Evolutionary conservation across 2,329 filamentous ascomycete species (phyloP).

Genomic region (Stagonosporopsis chrysanthemi): DNA sequence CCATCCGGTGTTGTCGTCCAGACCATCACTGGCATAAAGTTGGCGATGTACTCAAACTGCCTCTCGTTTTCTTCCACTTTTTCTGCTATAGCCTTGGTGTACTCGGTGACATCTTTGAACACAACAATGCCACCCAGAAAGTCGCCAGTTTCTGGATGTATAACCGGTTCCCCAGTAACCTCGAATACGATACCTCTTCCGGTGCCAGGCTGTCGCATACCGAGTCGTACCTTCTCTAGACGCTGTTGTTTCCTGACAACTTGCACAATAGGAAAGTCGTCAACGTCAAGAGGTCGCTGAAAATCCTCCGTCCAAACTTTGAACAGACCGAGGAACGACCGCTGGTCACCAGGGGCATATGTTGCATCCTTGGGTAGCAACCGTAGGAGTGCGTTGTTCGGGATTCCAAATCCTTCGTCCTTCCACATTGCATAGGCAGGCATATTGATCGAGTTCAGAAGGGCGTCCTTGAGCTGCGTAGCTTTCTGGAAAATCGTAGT

Average conservation of each 20-base stretch:
- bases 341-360: conserved; percentile 47
- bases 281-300: conserved; percentile 60
- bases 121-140: conserved; percentile 77
- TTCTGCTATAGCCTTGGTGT: conserved; percentile 72
- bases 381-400: conserved; percentile 69
- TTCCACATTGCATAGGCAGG: conserved; percentile 82
- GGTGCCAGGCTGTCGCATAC: conserved; percentile 62
- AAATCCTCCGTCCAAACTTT: conserved; percentile 73
- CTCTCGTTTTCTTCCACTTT: conserved; percentile 76
- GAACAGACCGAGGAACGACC: conserved; percentile 67
- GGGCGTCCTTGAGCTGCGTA: conserved; percentile 76
- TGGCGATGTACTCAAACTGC: conserved; percentile 77
- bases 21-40: conserved; percentile 66
- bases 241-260: conserved; percentile 68
- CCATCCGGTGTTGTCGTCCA: conserved; percentile 77
- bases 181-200: conserved; percentile 68
- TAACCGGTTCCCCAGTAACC: conserved; percentile 70
- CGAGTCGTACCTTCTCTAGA: conserved; percentile 67
- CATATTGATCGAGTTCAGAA: conserved; percentile 76
- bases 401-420: conserved; percentile 75
- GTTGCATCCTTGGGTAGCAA: conserved; percentile 51
- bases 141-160: conserved; percentile 71
- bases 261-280: conserved; percentile 72
- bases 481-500: conserved; percentile 77
- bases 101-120: conserved; percentile 74